Base-by-base conservation (phyloP, 2,329 filamentous ascomycete genomes). In the Teratosphaeria destructans region DNA sequence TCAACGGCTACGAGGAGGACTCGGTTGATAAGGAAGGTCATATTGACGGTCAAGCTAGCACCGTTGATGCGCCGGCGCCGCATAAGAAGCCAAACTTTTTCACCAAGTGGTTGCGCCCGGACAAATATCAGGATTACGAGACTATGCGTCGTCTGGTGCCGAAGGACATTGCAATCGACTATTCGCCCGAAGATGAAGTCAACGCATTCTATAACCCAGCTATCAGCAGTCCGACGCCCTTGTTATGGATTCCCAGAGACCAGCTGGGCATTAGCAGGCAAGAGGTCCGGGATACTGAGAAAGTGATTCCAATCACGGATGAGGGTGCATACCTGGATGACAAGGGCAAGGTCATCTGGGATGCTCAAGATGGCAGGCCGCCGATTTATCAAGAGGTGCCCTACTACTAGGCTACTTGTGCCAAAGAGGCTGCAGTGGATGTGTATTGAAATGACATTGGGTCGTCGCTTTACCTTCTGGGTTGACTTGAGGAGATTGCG, bases 241-340 rank as follows among this genome's bases (percentile, higher is more conserved):
- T 90, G 34, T 78, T 96, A n/a, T 96, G 91, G 91, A 88, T 96
- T 58, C 90, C 91, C 0, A 79, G 83, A 60, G 91, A 96, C 68
- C 75, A 81, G 1, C 82, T 85, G 27, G 88, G 90, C 10, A 82
- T 96, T 52, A 90, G 85, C 58, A 80, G 80, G 67, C 88, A 95
- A 71, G 91, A 95, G 73, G 79, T 94, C 57, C 79, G 79, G 12
- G 88, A 94, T 67, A 88, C 88, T 0, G 78, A 78, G 65, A 83
- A 82, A 67, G 81, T 89, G 35, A 88, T 90, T 34, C 83, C 86
- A 1, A 93, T 95, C 64, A 92, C 88, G 0, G 90, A 96, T 65
- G 87, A 90, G 65, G 87, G 86, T 19, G 87, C 87, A 53, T 81
- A 76, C 56, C 74, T 93, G 56, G 80, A 88, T 67, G 87, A 88